Evolutionary conservation across 371 early-diverging fungal genomes (phyloP).

Genomic region (Rhizopus stolonifer): DNA sequence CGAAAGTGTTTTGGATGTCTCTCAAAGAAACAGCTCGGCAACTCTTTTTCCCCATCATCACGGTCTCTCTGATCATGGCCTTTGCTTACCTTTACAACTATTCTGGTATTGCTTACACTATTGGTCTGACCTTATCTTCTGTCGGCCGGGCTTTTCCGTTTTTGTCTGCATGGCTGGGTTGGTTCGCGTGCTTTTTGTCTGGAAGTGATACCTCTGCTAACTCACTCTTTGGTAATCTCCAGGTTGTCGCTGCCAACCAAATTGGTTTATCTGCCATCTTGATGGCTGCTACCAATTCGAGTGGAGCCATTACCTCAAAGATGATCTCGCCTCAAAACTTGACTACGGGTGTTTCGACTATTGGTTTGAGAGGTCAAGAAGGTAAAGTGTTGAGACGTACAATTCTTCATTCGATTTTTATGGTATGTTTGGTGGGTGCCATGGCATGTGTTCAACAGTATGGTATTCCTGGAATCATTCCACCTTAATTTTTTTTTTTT

Average conservation of each 20-base stretch:
- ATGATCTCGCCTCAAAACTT: constrained; percentile 55
- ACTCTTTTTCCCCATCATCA: constrained; percentile 38
- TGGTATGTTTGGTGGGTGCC: constrained; percentile 41
- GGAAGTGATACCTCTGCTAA: constrained; percentile 53
- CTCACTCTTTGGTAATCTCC: constrained; percentile 50
- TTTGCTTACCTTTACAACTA: constrained; percentile 54
- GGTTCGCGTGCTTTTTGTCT: constrained; percentile 53
- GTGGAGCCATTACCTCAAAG: constrained; percentile 47
- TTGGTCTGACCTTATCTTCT: constrained; percentile 48
- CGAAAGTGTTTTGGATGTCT: constrained; percentile 27
- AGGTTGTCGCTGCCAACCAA: constrained; percentile 50
- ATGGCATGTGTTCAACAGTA: constrained; percentile 48
- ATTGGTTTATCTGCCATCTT: constrained; percentile 45
- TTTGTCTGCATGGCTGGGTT: constrained; percentile 53
- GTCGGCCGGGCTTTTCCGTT: constrained; percentile 53
- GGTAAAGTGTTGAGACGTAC: constrained; percentile 42
- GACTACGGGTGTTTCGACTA: constrained; percentile 51
- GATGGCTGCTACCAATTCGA: constrained; percentile 50
- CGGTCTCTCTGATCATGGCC: constrained; percentile 51
- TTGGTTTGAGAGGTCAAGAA: constrained; percentile 49
- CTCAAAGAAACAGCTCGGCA: constrained; percentile 33
- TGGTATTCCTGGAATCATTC: constrained; percentile 49
- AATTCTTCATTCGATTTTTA: constrained; percentile 41
- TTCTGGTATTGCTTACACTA: constrained; percentile 47
- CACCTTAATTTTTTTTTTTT: too few relatives aligned